Percentiles rank a stretch among this genome's conserved stretches.
Conservation (phyloP, 2,329 filamentous ascomycete genomes). For the Nemania sp. region DNA sequence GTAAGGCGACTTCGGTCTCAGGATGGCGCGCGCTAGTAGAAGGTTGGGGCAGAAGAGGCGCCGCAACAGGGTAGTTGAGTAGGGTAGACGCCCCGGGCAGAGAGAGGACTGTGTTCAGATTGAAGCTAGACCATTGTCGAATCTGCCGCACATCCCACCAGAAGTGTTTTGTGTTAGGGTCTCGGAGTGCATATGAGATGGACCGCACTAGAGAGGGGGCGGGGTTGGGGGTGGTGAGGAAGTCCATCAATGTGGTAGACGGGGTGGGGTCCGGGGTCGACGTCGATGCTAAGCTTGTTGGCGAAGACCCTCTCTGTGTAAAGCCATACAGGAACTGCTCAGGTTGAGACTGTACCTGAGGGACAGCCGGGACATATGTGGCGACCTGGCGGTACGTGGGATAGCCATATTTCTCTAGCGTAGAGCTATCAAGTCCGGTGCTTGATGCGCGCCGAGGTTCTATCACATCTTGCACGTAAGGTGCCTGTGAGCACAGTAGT, state of each 20-base stretch:
- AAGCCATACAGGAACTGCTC: constrained; percentile 55
- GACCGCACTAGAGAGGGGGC: constrained; percentile 80
- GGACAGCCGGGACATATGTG: constrained; percentile 47
- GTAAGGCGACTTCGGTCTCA: constrained; percentile 76
- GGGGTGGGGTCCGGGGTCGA: constrained; percentile 51
- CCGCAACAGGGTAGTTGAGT: constrained; percentile 69
- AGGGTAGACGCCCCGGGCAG: constrained; percentile 74
- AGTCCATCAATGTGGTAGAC: constrained; percentile 73
- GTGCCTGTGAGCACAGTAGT: constrained; percentile 69
- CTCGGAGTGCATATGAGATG: constrained; percentile 69
- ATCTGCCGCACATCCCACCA: constrained; percentile 97
- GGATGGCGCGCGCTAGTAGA: constrained; percentile 65
- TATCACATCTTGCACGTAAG: constrained; percentile 54
- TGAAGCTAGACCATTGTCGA: constrained; percentile 81
- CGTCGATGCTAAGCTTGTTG: constrained; percentile 43
- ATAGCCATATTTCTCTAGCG: constrained; percentile 73
- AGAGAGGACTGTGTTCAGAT: constrained; percentile 67
- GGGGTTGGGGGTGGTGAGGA: constrained; percentile 79
- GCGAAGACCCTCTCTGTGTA: constrained; percentile 48
- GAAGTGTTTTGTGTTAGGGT: constrained; percentile 76
- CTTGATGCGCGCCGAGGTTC: constrained; percentile 64
- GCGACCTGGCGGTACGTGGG: constrained; percentile 82
- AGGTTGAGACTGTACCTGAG: constrained; percentile 40
- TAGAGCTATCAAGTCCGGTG: constrained; percentile 67
- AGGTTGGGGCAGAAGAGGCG: constrained; percentile 63